Evolutionary conservation across 2,329 filamentous ascomycete genomes (phyloP), one percentile per base, ranked within the genome.

Genomic region (Diaporthe sp.): DNA sequence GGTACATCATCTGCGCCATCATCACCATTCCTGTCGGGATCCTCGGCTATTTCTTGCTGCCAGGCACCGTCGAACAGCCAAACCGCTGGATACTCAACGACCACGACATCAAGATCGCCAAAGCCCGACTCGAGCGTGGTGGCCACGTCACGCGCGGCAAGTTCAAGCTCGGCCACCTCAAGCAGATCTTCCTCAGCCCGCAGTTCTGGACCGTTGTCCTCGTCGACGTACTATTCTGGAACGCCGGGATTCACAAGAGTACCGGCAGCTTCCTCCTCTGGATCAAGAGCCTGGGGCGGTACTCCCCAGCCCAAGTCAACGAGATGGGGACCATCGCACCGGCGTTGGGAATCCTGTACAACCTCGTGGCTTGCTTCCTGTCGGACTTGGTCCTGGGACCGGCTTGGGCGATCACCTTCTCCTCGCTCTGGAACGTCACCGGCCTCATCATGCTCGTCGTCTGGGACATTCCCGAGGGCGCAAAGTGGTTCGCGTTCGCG

Each of bases 151-250:
- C 83, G 9, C 80, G 82, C 0, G 84, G 84, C 12, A 84, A 83
- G 51, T 81, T 86, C 76, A 80, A 82, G 17, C 71, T 80, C 2
- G 58, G 78, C 5, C 81, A 81, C 12, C 72, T 86, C 13, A 80
- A 80, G 57, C 76, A 78, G 3, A 82, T 90, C 13, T 76, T 85
- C 3, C 79, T 78, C 17, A 86, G 85, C 55, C 85, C 84, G 76
- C 87, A 86, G 17, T 86, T 91, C 67, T 91, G 87, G 84, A 82
- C 85, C 0, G 81, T 91, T 8, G 82, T 90, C 0, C 76, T 88
- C 1, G 83, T 89, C 34, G 87, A 90, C 65, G 83, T 90, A 6
- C 83, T 91, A 28, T 92, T 92, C 81, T 92, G 88, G 88, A 91
- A 91, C 75, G 85, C 86, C 5, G 82, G 85, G 19, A 87, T 82